Percentiles rank a stretch among this genome's conserved stretches.
These are phyloP conservation scores for Begonia loranthoides DNA, from an alignment of 306 rosid species.

Conservation along the genomic window DNA sequence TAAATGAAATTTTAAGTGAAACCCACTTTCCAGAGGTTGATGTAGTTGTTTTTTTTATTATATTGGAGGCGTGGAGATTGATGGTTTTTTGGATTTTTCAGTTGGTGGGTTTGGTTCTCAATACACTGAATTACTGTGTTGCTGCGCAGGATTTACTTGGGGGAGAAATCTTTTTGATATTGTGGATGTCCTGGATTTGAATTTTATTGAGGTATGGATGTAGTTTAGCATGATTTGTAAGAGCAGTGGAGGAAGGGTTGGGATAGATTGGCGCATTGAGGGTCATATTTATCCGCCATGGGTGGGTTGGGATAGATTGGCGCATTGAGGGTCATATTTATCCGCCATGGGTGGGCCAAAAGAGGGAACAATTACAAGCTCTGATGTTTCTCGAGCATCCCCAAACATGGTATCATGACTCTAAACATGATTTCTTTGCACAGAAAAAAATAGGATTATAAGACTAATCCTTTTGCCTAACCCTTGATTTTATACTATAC, in stretches of 20 bases:
- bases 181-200: conserved; percentile 16
- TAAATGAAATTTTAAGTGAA: background rate
- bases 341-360: conserved; percentile 37
- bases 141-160: conserved; percentile 1
- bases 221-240: conserved; percentile 1
- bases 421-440: background rate
- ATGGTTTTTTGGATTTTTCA: no score
- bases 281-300: conserved; percentile 21
- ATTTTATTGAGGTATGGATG: conserved; percentile 17
- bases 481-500: no score
- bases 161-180: background rate
- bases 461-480: background rate
- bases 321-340: conserved; percentile 2
- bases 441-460: background rate
- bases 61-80: no score
- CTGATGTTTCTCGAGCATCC: conserved; percentile 23
- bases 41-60: background rate
- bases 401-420: conserved; percentile 27
- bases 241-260: conserved; percentile 6
- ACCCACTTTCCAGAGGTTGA: background rate
- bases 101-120: no score
- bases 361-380: conserved; percentile 48
- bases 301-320: conserved; percentile 21
- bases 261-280: conserved; percentile 9
- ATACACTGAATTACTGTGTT: background rate